Evolutionary conservation across 345 rosid species (phyloP).

Genomic region (Eutrema yunnanense): DNA sequence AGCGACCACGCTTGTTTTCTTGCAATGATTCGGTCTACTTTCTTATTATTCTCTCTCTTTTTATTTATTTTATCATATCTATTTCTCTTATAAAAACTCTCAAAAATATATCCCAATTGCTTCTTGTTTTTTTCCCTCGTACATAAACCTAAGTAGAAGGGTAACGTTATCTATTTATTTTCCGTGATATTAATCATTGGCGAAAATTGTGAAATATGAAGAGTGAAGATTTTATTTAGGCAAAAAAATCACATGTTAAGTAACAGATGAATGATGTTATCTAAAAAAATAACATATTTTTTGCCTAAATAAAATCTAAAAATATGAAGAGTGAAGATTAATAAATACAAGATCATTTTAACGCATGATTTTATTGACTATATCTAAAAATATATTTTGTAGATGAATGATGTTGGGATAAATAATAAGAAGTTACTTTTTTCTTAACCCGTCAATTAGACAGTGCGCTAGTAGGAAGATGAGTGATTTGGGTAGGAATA

Average conservation of each 20-base stretch:
- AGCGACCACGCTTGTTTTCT: conserved; percentile 91
- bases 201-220: background rate
- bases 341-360: no score
- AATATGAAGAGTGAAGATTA: no score
- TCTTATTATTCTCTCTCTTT: conserved; percentile 33
- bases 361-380: no score
- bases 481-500: no score
- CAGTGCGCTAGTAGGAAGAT: no score
- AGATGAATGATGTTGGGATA: no score
- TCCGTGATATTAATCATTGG: background rate
- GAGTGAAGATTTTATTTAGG: background rate
- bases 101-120: background rate
- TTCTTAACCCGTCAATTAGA: no score
- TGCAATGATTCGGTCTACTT: conserved; percentile 81
- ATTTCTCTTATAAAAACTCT: background rate
- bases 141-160: background rate
- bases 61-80: background rate
- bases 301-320: no score
- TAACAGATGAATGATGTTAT: no score
- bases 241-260: background rate
- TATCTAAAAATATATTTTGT: no score
- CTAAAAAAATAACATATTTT: no score
- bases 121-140: background rate
- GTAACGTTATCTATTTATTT: background rate
- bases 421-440: no score